Percentiles rank a stretch among this genome's conserved stretches.
These are phyloP conservation scores for Picea glauca DNA, from an alignment of 75 land plant genomes.

Conservation along the genomic window DNA sequence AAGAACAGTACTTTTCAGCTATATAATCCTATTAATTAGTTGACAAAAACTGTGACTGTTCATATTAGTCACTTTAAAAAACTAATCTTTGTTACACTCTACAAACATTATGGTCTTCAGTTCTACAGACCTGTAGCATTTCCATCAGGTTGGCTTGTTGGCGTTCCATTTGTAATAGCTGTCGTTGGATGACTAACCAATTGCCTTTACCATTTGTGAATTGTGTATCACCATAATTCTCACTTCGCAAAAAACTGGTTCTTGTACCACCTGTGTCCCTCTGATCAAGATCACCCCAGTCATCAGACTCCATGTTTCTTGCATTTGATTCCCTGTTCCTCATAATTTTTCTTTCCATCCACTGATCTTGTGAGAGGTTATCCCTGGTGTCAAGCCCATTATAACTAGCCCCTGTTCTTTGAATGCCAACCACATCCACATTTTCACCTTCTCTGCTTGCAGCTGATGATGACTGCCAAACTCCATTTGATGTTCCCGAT, in stretches of 20 bases:
- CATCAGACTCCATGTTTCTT: slow-evolving; percentile 30
- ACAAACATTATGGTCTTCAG: background rate
- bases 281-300: slow-evolving; percentile 29
- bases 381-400: slow-evolving; percentile 17
- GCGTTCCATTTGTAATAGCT: slow-evolving; percentile 73
- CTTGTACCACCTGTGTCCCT: slow-evolving; percentile 43
- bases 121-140: slow-evolving; percentile 80
- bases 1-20: background rate
- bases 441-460: slow-evolving; percentile 8
- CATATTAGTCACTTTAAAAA: background rate
- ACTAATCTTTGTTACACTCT: background rate
- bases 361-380: slow-evolving; percentile 19
- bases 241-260: slow-evolving; percentile 29
- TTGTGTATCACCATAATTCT: slow-evolving; percentile 43
- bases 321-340: slow-evolving; percentile 29
- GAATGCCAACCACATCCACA: slow-evolving; percentile 14
- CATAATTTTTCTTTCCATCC: slow-evolving; percentile 20
- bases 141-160: slow-evolving; percentile 86
- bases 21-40: background rate
- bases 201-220: slow-evolving; percentile 54
- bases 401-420: slow-evolving; percentile 17
- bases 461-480: slow-evolving; percentile 4
- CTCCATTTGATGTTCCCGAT: background rate
- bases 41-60: background rate
- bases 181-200: slow-evolving; percentile 78